Percentiles rank a stretch among this genome's conserved stretches.
These are phyloP conservation scores for Ascoidea tarda DNA, from an alignment of 805 yeast genomes.

Conservation along the genomic window DNA sequence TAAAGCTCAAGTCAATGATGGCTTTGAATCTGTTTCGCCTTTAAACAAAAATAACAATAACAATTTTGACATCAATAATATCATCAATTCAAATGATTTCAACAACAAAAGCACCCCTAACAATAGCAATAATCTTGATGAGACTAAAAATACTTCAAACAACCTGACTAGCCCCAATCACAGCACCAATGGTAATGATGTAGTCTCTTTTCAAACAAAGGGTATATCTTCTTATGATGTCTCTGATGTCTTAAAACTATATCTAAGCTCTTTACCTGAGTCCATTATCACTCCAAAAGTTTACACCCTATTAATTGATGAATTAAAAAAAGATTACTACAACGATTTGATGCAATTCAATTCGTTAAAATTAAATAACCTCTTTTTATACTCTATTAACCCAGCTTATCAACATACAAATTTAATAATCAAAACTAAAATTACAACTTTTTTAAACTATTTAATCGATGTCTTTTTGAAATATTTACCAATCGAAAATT, in stretches of 20 bases:
- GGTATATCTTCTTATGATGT: neutral
- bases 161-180: neutral
- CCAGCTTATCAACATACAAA: neutral
- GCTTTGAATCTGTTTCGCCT: no score
- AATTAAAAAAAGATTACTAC: no score
- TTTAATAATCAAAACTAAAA: no score
- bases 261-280: neutral
- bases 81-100: neutral
- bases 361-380: neutral
- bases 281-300: neutral
- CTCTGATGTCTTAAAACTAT: neutral
- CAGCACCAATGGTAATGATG: neutral
- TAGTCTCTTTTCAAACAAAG: neutral
- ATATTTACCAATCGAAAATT: neutral
- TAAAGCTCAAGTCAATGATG: no score
- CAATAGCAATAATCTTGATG: neutral
- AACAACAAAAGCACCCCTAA: neutral
- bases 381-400: no score
- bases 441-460: no score
- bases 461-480: neutral
- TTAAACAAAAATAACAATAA: no score
- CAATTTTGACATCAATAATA: no score
- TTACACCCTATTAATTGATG: neutral
- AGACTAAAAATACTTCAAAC: neutral
- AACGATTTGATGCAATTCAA: neutral